Conservation (phyloP, 306 rosid genomes). For the Cucurbita pepo region DNA sequence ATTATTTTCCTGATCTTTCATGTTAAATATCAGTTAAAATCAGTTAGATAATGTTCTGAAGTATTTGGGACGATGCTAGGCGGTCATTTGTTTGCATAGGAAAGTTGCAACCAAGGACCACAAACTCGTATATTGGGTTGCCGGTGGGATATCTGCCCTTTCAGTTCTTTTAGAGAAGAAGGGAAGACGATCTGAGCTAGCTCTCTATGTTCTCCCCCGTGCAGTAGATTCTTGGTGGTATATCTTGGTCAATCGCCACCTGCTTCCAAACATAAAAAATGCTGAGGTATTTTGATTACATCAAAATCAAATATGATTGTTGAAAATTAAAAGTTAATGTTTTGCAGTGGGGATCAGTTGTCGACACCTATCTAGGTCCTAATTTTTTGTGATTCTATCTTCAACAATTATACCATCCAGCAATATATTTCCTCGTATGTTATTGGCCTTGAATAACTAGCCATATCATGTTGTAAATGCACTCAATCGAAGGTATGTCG, state of each 20-base stretch:
- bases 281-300: slow-evolving; percentile 56
- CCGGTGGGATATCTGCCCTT: slow-evolving; percentile 73
- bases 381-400: background rate
- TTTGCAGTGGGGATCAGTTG: background rate
- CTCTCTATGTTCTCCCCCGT: slow-evolving; percentile 91
- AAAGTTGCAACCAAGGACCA: slow-evolving; percentile 75
- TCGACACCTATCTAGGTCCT: background rate
- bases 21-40: slow-evolving; percentile 5
- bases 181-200: slow-evolving; percentile 85
- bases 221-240: slow-evolving; percentile 89
- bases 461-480: background rate
- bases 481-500: background rate
- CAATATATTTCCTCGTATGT: background rate
- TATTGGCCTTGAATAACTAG: background rate
- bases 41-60: slow-evolving; percentile 9
- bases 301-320: background rate
- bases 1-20: background rate
- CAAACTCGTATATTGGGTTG: slow-evolving; percentile 85
- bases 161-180: slow-evolving; percentile 86
- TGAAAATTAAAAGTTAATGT: background rate
- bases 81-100: slow-evolving; percentile 71
- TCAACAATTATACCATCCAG: background rate
- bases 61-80: slow-evolving; percentile 39
- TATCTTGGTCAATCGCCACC: slow-evolving; percentile 79
- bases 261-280: slow-evolving; percentile 67